Conservation (phyloP, 2,329 filamentous ascomycete genomes). For the Colletotrichum lindemuthianum region DNA sequence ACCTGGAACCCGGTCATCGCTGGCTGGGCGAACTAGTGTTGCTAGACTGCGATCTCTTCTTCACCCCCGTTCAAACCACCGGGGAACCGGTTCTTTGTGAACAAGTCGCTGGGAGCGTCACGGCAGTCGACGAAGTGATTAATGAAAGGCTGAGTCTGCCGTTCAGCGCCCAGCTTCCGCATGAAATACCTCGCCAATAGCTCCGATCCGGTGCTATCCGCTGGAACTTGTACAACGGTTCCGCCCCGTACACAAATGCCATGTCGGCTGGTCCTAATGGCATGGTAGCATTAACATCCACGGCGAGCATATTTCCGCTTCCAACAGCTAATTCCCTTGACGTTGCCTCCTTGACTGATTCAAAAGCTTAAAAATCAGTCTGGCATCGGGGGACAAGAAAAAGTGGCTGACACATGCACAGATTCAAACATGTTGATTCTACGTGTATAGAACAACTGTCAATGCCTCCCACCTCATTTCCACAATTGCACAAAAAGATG, state of each 20-base stretch:
- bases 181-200: not conserved
- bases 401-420: not conserved
- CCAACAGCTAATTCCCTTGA: too few species aligned
- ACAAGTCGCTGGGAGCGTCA: conserved; percentile 10
- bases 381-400: too few species aligned
- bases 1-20: conserved; percentile 10
- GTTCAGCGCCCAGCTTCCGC: conserved; percentile 5
- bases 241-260: not conserved
- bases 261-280: conserved; percentile 13
- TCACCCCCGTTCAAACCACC: not conserved
- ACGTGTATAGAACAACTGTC: too few species aligned
- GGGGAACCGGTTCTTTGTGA: conserved; percentile 8
- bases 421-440: not conserved
- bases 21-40: too few species aligned
- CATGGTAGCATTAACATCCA: conserved; percentile 19
- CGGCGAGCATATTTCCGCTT: too few species aligned
- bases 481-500: conserved; percentile 4
- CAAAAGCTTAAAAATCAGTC: too few species aligned
- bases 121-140: conserved; percentile 1
- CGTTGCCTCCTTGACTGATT: too few species aligned
- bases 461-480: not conserved
- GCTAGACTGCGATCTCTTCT: conserved; percentile 16
- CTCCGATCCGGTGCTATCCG: conserved; percentile 12
- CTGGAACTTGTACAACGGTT: not conserved
- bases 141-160: not conserved